A percentile compares a stretch with the other conserved stretches of the same genome.
These are phyloP conservation scores for Xylaria palmicola DNA, from an alignment of 495 filamentous ascomycete species.

Conservation along the genomic window DNA sequence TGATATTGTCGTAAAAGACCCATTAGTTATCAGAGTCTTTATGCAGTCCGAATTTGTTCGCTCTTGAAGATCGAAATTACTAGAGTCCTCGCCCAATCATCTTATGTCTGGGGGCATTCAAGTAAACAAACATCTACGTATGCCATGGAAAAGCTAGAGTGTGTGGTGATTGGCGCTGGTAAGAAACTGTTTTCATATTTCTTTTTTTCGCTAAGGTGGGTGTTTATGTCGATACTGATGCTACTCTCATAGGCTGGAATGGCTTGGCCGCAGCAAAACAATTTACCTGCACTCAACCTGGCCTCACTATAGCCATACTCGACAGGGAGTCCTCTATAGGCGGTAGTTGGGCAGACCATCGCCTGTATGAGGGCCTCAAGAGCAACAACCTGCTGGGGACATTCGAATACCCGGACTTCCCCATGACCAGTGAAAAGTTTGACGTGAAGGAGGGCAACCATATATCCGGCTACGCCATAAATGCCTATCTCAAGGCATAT, in stretches of 20 bases:
- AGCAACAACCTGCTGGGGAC: conserved; percentile 61
- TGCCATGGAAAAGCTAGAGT: conserved; percentile 42
- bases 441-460: conserved; percentile 63
- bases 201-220: background rate
- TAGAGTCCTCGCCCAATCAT: no score
- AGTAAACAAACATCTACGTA: no score
- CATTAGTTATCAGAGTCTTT: no score
- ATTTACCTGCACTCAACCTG: conserved; percentile 39
- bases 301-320: conserved; percentile 34
- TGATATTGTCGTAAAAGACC: no score
- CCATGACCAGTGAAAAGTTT: conserved; percentile 60
- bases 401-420: conserved; percentile 72
- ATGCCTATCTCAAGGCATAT: conserved; percentile 66
- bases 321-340: conserved; percentile 51
- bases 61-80: no score
- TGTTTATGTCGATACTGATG: background rate
- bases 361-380: conserved; percentile 64
- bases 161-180: conserved; percentile 46
- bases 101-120: no score
- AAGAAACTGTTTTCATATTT: conserved; percentile 13
- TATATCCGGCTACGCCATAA: conserved; percentile 64
- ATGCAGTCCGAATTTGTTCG: no score
- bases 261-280: conserved; percentile 44
- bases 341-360: conserved; percentile 65
- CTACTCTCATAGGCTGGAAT: conserved; percentile 33